phyloP scores from a whole-genome alignment of 2,329 filamentous ascomycete genomes.

The Chalara sp. region DNA sequence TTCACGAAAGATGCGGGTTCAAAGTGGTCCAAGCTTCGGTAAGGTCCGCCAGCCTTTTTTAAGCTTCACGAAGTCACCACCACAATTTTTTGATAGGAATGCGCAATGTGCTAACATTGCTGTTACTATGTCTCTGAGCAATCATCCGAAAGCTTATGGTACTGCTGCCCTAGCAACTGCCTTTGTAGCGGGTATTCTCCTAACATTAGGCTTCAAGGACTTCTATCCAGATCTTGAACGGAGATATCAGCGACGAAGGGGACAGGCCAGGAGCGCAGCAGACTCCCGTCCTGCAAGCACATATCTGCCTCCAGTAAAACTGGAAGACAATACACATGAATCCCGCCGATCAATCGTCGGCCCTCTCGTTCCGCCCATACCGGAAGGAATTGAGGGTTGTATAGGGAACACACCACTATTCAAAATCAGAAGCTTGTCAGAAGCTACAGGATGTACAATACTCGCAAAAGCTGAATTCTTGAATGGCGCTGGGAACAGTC shows the following conservation, averaged over 20 bases:
- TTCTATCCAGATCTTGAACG: slow-evolving; percentile 68
- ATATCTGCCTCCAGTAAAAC: slow-evolving; percentile 36
- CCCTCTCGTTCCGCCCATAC: slow-evolving; percentile 36
- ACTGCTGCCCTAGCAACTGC: slow-evolving; percentile 61
- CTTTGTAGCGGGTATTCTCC: slow-evolving; percentile 69
- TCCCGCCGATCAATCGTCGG: slow-evolving; percentile 22
- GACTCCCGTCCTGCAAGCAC: slow-evolving; percentile 22
- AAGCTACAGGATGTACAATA: slow-evolving; percentile 82
- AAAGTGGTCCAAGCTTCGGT: slow-evolving; percentile 32
- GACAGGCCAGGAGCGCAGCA: slow-evolving; percentile 9
- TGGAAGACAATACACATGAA: slow-evolving; percentile 48
- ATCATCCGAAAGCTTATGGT: slow-evolving; percentile 56
- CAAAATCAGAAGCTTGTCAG: slow-evolving; percentile 76
- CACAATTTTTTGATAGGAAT: not conserved
- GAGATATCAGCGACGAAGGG: slow-evolving; percentile 45
- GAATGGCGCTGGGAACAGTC: slow-evolving; percentile 88
- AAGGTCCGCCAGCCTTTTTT: no score
- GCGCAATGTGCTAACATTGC: not conserved
- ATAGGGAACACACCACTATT: slow-evolving; percentile 93
- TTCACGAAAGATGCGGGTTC: not conserved
- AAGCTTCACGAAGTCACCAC: no score
- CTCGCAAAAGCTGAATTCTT: slow-evolving; percentile 94
- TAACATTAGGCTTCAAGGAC: slow-evolving; percentile 75
- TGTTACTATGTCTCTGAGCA: slow-evolving; percentile 48
- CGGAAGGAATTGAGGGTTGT: slow-evolving; percentile 78